Conservation (phyloP, 2,329 filamentous ascomycete genomes). For the Trichoderma sp. region DNA sequence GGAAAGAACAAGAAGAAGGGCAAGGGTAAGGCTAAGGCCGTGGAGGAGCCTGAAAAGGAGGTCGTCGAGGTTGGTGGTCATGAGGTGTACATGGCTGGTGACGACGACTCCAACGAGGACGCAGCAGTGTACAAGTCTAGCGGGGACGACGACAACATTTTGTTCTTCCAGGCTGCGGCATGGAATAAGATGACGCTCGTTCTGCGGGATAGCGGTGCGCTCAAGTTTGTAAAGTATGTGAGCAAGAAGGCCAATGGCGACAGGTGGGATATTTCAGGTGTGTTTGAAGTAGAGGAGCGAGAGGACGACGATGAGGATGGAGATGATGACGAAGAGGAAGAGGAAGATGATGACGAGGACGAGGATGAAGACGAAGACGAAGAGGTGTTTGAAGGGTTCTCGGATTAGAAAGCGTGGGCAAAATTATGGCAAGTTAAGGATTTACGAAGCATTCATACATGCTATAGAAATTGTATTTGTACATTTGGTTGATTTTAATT, state of each 20-base stretch:
- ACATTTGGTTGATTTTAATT: not conserved
- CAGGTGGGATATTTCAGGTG: slow-evolving; percentile 85
- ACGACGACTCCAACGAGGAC: slow-evolving; percentile 70
- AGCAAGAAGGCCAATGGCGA: slow-evolving; percentile 80
- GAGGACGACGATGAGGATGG: slow-evolving; percentile 42
- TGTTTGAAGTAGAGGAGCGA: slow-evolving; percentile 68
- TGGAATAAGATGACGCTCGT: slow-evolving; percentile 96
- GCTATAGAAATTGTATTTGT: not conserved
- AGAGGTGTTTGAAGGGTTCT: slow-evolving; percentile 62
- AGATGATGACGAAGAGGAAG: slow-evolving; percentile 36
- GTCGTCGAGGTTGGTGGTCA: slow-evolving; percentile 69
- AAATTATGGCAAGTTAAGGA: not conserved
- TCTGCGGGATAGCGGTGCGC: slow-evolving; percentile 77
- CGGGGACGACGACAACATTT: slow-evolving; percentile 72
- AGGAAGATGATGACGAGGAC: slow-evolving; percentile 51
- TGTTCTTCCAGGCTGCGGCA: slow-evolving; percentile 62
- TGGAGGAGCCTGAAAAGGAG: slow-evolving; percentile 36
- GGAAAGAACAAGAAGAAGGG: slow-evolving; percentile 28
- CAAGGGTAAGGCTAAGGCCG: slow-evolving; percentile 33
- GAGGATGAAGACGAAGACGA: slow-evolving; percentile 49
- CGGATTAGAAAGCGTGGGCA: slow-evolving; percentile 35
- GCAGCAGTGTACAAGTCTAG: slow-evolving; percentile 85
- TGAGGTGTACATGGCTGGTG: slow-evolving; percentile 92
- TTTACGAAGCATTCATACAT: not conserved
- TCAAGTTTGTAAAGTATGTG: slow-evolving; percentile 97